These are phyloP conservation scores for Phytophthora citrophthora DNA, from an alignment of 352 stramenopile genomes.

Conservation along the genomic window DNA sequence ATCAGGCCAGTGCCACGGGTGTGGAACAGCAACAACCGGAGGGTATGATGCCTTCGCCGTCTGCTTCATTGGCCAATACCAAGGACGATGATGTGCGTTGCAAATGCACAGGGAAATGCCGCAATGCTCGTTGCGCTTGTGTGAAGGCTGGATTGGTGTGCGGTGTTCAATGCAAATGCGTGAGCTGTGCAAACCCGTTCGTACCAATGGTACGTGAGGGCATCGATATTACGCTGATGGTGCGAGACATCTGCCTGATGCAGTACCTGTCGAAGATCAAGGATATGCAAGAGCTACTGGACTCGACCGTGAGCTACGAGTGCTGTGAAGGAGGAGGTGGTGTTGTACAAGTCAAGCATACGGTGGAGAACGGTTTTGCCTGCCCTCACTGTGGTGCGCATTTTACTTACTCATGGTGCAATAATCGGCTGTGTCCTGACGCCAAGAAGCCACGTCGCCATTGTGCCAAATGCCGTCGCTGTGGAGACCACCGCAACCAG, in stretches of 20 bases:
- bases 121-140: conserved; percentile 81
- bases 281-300: conserved; percentile 81
- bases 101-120: conserved; percentile 86
- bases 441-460: conserved; percentile 82
- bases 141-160: conserved; percentile 86
- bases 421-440: conserved; percentile 73
- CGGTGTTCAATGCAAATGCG: conserved; percentile 78
- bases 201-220: conserved; percentile 72
- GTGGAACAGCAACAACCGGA: conserved; percentile 22
- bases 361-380: conserved; percentile 63
- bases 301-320: conserved; percentile 72
- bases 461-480: conserved; percentile 80
- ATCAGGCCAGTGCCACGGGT: conserved; percentile 38
- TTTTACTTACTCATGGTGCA: conserved; percentile 88
- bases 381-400: conserved; percentile 63
- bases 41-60: background rate
- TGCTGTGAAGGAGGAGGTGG: conserved; percentile 59
- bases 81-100: conserved; percentile 62
- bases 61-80: conserved; percentile 7
- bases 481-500: conserved; percentile 80
- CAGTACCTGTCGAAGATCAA: conserved; percentile 86
- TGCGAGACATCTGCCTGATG: conserved; percentile 80
- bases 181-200: conserved; percentile 82
- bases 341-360: conserved; percentile 70
- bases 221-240: conserved; percentile 75